Base-by-base conservation (phyloP, 768 basidiomycete species). In the Lentinus brumalis region DNA sequence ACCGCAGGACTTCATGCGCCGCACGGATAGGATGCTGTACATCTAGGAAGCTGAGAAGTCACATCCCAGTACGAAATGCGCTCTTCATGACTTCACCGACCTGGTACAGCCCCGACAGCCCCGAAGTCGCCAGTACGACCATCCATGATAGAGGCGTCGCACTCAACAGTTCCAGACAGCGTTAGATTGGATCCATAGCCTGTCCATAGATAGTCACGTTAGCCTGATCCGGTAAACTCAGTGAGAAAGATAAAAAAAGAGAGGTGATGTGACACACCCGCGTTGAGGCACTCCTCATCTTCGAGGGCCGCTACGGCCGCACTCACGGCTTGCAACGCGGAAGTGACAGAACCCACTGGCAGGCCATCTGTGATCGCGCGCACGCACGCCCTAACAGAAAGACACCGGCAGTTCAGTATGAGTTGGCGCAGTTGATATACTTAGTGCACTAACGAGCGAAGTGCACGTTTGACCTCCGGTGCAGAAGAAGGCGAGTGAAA, bases 151-250 rank as follows among this genome's bases (percentile, higher is more conserved):
- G 89, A 81, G 8, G 92, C 91, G 66, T 94, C 92, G 66, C 92
- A 93, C 74, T 94, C 92, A 16, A 92, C 91, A 2, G 75, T 76
- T 14, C 92, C 91, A n/a, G 83, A 78, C 3, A 87, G 63, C 0
- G 89, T 92, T 49, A 94, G 75, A 70, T 93, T 94, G 2, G 92
- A 91, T 4, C 92, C 91, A 61, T 81, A 84, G 1, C 91, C 90
- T 87, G 53, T 21, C 29, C 30, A 50, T 29, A 47, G 40, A 35
- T 29, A 47, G 40, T 1, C 15, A 9, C 6, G 42, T 44, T 14
- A 44, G 14, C 42, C 9, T 15, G 10, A 18, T 4, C 15, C 15
- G 35, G 11, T 35, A 11, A 7, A 7, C 7, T 7, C 7, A 35
- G 35, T 7, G 35, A 35, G 35, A 26, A 26, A 26, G 35, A 35